Evolutionary conservation across 192 early-diverging fungal genomes (phyloP).

Genomic region (Linnemannia exigua): DNA sequence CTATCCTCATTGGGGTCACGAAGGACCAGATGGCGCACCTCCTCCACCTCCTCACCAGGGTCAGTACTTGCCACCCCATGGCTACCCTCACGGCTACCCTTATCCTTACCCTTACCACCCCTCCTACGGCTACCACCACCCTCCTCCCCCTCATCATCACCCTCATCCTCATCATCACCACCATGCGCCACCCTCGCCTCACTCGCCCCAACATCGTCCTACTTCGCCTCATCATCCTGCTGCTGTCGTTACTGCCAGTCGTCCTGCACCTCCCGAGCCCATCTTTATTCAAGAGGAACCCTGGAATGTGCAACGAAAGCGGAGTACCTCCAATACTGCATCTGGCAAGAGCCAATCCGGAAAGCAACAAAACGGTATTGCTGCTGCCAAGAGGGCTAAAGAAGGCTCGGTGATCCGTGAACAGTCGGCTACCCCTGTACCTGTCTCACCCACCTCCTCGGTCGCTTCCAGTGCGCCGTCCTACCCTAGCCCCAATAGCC

Average conservation of each 20-base stretch:
- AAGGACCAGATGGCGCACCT: constrained; percentile 15
- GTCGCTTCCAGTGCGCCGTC: constrained; percentile 17
- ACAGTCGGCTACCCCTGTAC: background rate
- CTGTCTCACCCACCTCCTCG: constrained; percentile 32
- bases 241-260: background rate
- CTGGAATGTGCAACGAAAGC: constrained; percentile 49
- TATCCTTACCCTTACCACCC: constrained; percentile 54
- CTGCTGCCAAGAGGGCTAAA: constrained; percentile 13
- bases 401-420: constrained; percentile 9
- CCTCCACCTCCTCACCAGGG: constrained; percentile 28
- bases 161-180: constrained; percentile 36
- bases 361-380: background rate
- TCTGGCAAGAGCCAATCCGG: constrained; percentile 9
- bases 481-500: constrained; percentile 12
- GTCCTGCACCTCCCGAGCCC: constrained; percentile 33
- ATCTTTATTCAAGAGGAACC: constrained; percentile 58
- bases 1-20: constrained; percentile 49
- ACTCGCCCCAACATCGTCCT: constrained; percentile 8
- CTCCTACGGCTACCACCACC: constrained; percentile 50
- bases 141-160: constrained; percentile 30
- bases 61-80: constrained; percentile 39
- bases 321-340: constrained; percentile 12
- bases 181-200: constrained; percentile 10
- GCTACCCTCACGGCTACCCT: constrained; percentile 42
- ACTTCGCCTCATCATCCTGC: constrained; percentile 1